Percentiles rank a stretch among this genome's conserved stretches.
Evolutionary conservation across 1,139 yeast species (phyloP).

Genomic region (Komagataea norvegica): DNA sequence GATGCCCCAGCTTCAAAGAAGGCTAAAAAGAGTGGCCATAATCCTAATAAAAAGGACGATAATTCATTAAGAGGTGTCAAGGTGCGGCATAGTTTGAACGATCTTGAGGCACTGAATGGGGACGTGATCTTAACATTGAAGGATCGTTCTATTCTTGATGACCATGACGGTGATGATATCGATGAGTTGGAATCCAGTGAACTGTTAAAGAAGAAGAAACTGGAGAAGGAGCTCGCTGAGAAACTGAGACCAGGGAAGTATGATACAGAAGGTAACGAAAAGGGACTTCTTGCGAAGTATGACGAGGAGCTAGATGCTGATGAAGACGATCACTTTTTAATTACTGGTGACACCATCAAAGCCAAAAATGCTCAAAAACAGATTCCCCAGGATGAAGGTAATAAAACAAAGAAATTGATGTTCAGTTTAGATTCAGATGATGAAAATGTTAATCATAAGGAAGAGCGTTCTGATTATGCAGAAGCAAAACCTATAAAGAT

Average conservation of each 20-base stretch:
- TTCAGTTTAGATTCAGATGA: slow-evolving; percentile 18
- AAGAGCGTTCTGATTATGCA: slow-evolving; percentile 25
- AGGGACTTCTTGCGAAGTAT: slow-evolving; percentile 23
- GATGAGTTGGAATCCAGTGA: slow-evolving; percentile 45
- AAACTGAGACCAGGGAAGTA: slow-evolving; percentile 26
- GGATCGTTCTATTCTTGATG: slow-evolving; percentile 52
- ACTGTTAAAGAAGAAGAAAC: slow-evolving; percentile 32
- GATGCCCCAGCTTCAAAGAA: background rate
- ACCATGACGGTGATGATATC: slow-evolving; percentile 37
- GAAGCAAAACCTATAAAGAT: slow-evolving; percentile 39
- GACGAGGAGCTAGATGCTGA: slow-evolving; percentile 19
- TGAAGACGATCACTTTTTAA: slow-evolving; percentile 23
- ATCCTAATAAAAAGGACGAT: slow-evolving; percentile 27
- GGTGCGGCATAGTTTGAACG: slow-evolving; percentile 43
- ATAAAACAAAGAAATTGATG: slow-evolving; percentile 7
- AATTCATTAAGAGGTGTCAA: slow-evolving; percentile 34
- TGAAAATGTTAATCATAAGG: slow-evolving; percentile 16
- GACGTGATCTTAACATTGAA: slow-evolving; percentile 61
- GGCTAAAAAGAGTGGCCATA: slow-evolving; percentile 12
- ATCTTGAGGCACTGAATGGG: slow-evolving; percentile 29
- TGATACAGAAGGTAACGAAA: slow-evolving; percentile 13
- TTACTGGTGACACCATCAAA: slow-evolving; percentile 13
- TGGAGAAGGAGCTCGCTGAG: slow-evolving; percentile 29
- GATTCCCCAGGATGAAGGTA: too few relatives aligned
- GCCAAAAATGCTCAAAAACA: slow-evolving; percentile 20